Evolutionary conservation across 1,284 basidiomycete genomes (phyloP).

Genomic region (Rhodotorula sp.): DNA sequence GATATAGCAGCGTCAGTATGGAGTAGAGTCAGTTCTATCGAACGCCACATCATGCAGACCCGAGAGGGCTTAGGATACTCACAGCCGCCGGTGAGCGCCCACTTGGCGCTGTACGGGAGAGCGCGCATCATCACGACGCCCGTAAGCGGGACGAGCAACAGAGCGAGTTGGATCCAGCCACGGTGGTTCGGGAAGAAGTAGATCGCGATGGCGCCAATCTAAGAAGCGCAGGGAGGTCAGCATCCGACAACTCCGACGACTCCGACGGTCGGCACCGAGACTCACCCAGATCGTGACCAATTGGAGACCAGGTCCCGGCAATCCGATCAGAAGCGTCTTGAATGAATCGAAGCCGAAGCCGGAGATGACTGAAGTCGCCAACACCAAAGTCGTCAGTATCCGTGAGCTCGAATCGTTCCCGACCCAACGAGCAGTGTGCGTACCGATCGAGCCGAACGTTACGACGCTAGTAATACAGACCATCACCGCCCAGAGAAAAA

Average conservation of each 20-base stretch:
- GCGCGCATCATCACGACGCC: constrained; percentile 12
- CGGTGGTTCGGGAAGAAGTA: constrained; percentile 3
- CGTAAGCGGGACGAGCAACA: constrained; percentile 11
- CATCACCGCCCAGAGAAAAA: not conserved
- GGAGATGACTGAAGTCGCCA: not conserved
- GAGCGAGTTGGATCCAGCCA: constrained; percentile 8
- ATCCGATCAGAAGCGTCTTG: not conserved
- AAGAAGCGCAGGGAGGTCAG: not conserved
- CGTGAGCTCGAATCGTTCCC: not conserved
- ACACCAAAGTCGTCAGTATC: too few species aligned
- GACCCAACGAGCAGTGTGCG: not conserved
- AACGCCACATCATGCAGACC: too few species aligned
- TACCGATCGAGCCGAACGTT: not conserved
- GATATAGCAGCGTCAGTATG: too few species aligned
- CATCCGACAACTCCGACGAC: too few species aligned
- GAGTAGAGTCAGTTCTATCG: not conserved
- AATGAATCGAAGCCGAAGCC: constrained; percentile 7
- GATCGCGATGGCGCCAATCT: constrained; percentile 8
- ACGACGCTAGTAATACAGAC: constrained; percentile 7
- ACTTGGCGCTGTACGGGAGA: not conserved
- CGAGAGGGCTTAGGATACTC: not conserved
- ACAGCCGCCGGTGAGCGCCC: constrained; percentile 3
- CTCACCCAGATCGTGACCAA: constrained; percentile 8
- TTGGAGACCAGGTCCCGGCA: not conserved
- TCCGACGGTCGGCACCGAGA: not conserved